Percentiles rank a stretch among this genome's conserved stretches.
phyloP scores from a whole-genome alignment of 768 basidiomycete species.

The Mycena belliarum region DNA sequence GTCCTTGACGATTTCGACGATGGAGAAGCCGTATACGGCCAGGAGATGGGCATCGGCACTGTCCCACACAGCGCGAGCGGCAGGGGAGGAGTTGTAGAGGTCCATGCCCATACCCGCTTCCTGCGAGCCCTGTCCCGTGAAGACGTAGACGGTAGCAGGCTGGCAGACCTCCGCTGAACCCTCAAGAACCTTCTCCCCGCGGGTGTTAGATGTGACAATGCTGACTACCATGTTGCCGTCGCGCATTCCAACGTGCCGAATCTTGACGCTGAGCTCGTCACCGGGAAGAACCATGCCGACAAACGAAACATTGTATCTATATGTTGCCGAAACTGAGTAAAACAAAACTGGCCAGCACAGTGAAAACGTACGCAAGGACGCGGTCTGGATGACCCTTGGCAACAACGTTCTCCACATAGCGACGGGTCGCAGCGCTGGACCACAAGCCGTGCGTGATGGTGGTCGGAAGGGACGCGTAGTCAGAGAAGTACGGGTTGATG shows the following conservation, averaged over 20 bases:
- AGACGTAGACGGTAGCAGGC: constrained; percentile 91
- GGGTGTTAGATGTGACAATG: constrained; percentile 81
- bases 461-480: constrained; percentile 88
- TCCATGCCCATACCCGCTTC: constrained; percentile 99
- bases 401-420: constrained; percentile 89
- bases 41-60: constrained; percentile 91
- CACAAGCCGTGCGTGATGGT: constrained; percentile 99
- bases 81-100: constrained; percentile 88
- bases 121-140: constrained; percentile 98
- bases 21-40: constrained; percentile 97
- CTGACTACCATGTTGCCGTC: constrained; percentile 92
- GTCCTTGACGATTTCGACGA: constrained; percentile 97
- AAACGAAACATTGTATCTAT: constrained; percentile 89
- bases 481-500: constrained; percentile 96
- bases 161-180: constrained; percentile 94
- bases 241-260: constrained; percentile 89
- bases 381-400: constrained; percentile 92
- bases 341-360: constrained; percentile 3
- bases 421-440: constrained; percentile 92
- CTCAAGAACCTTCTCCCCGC: constrained; percentile 88
- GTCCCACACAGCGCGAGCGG: constrained; percentile 97
- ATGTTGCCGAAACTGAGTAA: constrained; percentile 6
- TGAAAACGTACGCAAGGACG: constrained; percentile 71
- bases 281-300: constrained; percentile 96
- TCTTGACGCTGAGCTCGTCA: constrained; percentile 81